Percentiles rank a stretch among this genome's conserved stretches.
Evolutionary conservation across 768 basidiomycete genomes (phyloP).

Genomic region (Russula lepida): DNA sequence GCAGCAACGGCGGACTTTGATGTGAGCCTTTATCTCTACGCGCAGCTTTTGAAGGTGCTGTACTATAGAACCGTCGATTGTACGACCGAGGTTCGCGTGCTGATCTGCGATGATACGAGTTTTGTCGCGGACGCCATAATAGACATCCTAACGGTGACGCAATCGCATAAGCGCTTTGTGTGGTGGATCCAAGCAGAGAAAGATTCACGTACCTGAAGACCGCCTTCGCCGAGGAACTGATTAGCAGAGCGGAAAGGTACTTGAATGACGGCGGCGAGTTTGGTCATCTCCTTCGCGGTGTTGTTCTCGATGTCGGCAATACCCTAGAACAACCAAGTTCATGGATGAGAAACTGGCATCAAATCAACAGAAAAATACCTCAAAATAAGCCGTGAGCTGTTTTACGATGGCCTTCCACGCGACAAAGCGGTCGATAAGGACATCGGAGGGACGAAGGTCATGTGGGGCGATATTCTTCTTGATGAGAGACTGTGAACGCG

Average conservation of each 20-base stretch:
- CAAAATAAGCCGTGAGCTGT: constrained; percentile 89
- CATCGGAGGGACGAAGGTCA: constrained; percentile 86
- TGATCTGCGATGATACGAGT: constrained; percentile 91
- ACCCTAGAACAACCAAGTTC: constrained; percentile 28
- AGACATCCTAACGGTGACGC: constrained; percentile 58
- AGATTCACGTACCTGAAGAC: constrained; percentile 56
- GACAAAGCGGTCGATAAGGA: constrained; percentile 90
- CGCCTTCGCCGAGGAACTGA: constrained; percentile 97
- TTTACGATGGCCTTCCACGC: constrained; percentile 97
- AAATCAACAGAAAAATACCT: constrained; percentile 33
- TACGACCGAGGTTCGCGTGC: constrained; percentile 91
- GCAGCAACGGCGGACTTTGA: constrained; percentile 51
- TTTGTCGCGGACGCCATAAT: constrained; percentile 88
- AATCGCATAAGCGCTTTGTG: background rate
- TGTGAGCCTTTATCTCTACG: constrained; percentile 93
- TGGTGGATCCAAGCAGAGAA: background rate
- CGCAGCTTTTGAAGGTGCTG: constrained; percentile 96
- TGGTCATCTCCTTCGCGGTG: constrained; percentile 85
- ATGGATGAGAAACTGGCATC: background rate
- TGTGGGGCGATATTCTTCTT: constrained; percentile 89
- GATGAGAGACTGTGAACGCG: constrained; percentile 79
- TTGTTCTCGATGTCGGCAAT: constrained; percentile 91
- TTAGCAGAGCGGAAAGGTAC: constrained; percentile 94
- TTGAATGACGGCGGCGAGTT: constrained; percentile 92
- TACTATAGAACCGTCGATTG: constrained; percentile 94